Evolutionary conservation across 495 filamentous ascomycete species (phyloP).

Genomic region (Hypoxylon lienhwacheense): DNA sequence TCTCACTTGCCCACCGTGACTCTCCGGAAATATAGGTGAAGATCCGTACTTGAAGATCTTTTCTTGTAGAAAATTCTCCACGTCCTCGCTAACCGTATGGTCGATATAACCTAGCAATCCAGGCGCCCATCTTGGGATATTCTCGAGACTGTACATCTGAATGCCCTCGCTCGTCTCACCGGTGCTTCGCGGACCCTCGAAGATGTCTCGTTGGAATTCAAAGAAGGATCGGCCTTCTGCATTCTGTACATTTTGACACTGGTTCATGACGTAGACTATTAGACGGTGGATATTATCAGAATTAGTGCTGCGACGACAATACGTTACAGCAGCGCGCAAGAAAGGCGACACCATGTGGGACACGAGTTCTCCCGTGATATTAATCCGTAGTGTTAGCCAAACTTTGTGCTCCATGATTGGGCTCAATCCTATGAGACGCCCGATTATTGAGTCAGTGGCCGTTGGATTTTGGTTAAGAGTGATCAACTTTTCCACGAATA

Average conservation of each 20-base stretch:
- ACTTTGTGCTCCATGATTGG: conserved; percentile 41
- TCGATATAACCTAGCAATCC: conserved; percentile 67
- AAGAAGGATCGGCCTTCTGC: conserved; percentile 47
- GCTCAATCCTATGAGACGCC: conserved; percentile 44
- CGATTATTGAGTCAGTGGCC: conserved; percentile 49
- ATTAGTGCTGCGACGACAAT: conserved; percentile 40
- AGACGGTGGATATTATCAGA: conserved; percentile 35
- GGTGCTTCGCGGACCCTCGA: conserved; percentile 36
- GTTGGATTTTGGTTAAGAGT: conserved; percentile 50
- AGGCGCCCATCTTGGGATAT: conserved; percentile 66
- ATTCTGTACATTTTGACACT: conserved; percentile 46
- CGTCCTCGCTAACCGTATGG: conserved; percentile 52
- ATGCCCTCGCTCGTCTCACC: conserved; percentile 36
- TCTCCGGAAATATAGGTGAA: conserved; percentile 34
- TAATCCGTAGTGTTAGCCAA: conserved; percentile 37
- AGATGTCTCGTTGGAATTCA: conserved; percentile 45
- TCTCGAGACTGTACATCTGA: conserved; percentile 45
- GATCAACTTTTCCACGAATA: conserved; percentile 56
- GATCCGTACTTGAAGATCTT: conserved; percentile 55
- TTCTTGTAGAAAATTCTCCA: conserved; percentile 58
- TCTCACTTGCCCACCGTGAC: conserved; percentile 27
- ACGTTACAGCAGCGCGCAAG: conserved; percentile 41
- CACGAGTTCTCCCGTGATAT: conserved; percentile 41
- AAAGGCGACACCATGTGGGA: conserved; percentile 41
- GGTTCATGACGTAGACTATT: conserved; percentile 40